Evolutionary conservation across 441 rosid genomes (phyloP).

Genomic region (Bruguiera hainesii): DNA sequence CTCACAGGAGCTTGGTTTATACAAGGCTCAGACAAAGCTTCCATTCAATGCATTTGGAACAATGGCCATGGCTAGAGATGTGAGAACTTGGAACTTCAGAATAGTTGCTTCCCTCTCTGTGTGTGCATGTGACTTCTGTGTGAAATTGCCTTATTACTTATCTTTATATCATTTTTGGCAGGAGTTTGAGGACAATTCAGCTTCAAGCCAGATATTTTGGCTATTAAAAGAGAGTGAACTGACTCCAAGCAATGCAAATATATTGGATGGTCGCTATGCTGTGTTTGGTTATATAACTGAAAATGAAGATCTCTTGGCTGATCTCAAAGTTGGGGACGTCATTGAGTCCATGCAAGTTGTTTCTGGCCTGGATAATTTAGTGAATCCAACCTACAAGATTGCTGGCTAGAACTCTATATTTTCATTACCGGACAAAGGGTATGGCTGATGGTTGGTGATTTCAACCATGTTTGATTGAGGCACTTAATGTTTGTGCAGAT

Average conservation of each 20-base stretch:
- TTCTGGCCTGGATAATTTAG: slow-evolving; percentile 82
- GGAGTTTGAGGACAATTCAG: slow-evolving; percentile 96
- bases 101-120: neutral
- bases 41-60: slow-evolving; percentile 99
- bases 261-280: slow-evolving; percentile 95
- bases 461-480: slow-evolving; percentile 4
- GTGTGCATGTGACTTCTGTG: neutral
- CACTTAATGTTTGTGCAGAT: slow-evolving; percentile 8
- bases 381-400: slow-evolving; percentile 88
- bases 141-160: neutral
- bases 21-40: slow-evolving; percentile 96
- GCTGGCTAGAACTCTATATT: slow-evolving; percentile 47
- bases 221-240: slow-evolving; percentile 96
- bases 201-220: slow-evolving; percentile 96
- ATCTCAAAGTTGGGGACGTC: slow-evolving; percentile 93
- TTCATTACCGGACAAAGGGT: neutral
- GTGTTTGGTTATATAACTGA: slow-evolving; percentile 91
- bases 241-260: slow-evolving; percentile 98
- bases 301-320: slow-evolving; percentile 84
- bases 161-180: slow-evolving; percentile 23
- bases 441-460: neutral
- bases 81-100: slow-evolving; percentile 34
- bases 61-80: slow-evolving; percentile 99
- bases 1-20: slow-evolving; percentile 83
- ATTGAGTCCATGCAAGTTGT: slow-evolving; percentile 90